These are phyloP conservation scores for Dendrostoma leiphaemia DNA, from an alignment of 2,329 filamentous ascomycete genomes.

Conservation along the genomic window DNA sequence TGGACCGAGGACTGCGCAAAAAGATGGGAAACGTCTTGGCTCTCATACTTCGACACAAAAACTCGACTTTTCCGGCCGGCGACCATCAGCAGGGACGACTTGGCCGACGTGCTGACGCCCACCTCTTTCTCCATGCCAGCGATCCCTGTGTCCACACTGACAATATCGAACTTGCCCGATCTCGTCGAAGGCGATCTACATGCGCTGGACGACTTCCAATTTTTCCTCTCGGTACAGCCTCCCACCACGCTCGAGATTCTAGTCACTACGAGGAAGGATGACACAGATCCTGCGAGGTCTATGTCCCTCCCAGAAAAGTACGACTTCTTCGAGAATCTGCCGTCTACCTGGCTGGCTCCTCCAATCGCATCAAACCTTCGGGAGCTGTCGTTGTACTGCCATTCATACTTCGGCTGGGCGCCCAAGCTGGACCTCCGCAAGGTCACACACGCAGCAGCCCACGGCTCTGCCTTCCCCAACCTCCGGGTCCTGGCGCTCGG, in stretches of 20 bases:
- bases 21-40: not conserved
- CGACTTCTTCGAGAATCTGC: constrained; percentile 22
- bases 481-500: constrained; percentile 39
- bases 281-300: not conserved
- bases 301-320: constrained; percentile 14
- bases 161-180: constrained; percentile 8
- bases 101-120: not conserved
- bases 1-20: not conserved
- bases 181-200: not conserved
- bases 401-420: constrained; percentile 38
- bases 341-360: constrained; percentile 22
- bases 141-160: constrained; percentile 1
- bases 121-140: not conserved
- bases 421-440: constrained; percentile 34
- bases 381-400: constrained; percentile 37
- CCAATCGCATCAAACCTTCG: constrained; percentile 23
- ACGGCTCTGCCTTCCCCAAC: constrained; percentile 30
- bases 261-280: not conserved
- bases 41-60: not conserved
- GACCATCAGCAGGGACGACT: not conserved
- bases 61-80: not conserved
- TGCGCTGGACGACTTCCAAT: not conserved
- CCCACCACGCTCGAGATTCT: constrained; percentile 1
- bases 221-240: not conserved
- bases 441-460: constrained; percentile 5